Evolutionary conservation across 352 stramenopile species (phyloP), one percentile per base, ranked within the genome.

Genomic region (Thalassiosira exigua): DNA sequence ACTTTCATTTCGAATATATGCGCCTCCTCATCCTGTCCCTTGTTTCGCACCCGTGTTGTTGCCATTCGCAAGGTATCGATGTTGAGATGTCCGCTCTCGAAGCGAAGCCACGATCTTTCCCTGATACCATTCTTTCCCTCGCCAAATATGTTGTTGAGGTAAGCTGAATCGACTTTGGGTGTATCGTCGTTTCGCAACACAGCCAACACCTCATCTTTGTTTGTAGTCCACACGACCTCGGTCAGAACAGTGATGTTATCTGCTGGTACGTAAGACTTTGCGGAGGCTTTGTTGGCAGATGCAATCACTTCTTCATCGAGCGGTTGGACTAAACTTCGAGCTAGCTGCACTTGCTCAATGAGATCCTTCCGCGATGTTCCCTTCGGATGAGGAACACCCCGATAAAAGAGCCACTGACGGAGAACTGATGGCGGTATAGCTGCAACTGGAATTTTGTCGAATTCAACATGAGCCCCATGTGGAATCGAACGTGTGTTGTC

Each of bases 81-180:
- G 27, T 67, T 21, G 17, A 67, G 26, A 29, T 74, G 50, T 2
- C 64, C 64, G 33, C 50, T 67, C 22, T 46, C 52, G 21, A 74
- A 52, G n/a, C 64, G 27, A 3, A 56, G 27, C 30, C 46, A 74
- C n/a, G 64, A 48, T 36, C 64, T 24, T 4, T 67, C 36, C 7
- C 52, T 17, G 14, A 74, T 56, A 14, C 64, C 64, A 66, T 74
- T 74, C 51, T 66, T 74, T 2, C 41, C 41, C 11, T 52, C 24
- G 2, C 64, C 64, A 66, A 74, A 74, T 17, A 67, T 66, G 11
- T 24, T 52, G 27, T 61, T 48, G 5, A 70, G 42, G 21, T 70
- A 70, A 62, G 3, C 19, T 21, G 52, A 2, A 19, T 7, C 27
- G 7, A 70, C 19, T 3, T 46, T 4, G 11, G 61, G 61, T n/a